Percentiles rank a stretch among this genome's conserved stretches.
Conservation (phyloP, 192 early-diverging fungal species). For the Coemansia asiatica region DNA sequence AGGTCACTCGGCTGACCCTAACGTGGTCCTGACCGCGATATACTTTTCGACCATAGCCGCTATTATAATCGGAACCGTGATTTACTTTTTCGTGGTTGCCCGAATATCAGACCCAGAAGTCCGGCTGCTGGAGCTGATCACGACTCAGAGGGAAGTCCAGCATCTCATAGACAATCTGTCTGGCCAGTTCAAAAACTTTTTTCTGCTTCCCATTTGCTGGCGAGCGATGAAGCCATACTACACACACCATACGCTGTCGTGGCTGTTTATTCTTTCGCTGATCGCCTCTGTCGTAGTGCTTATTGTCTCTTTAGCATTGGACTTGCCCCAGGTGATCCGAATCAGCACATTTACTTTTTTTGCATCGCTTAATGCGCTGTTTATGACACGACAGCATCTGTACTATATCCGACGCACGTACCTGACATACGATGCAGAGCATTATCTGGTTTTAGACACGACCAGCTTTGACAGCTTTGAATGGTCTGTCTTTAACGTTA, state of each 20-base stretch:
- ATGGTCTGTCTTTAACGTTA: constrained; percentile 61
- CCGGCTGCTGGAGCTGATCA: constrained; percentile 58
- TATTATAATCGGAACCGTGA: constrained; percentile 48
- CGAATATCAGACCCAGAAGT: constrained; percentile 56
- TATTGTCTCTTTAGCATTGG: constrained; percentile 30
- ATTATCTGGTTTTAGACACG: constrained; percentile 50
- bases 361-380: constrained; percentile 49
- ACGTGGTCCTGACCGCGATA: constrained; percentile 46
- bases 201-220: constrained; percentile 54
- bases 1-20: constrained; percentile 37
- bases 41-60: constrained; percentile 58
- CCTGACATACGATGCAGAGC: constrained; percentile 46
- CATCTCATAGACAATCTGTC: constrained; percentile 61
- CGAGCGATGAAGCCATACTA: constrained; percentile 54
- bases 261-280: constrained; percentile 47
- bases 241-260: constrained; percentile 53
- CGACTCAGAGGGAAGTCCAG: constrained; percentile 60
- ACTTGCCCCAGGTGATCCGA: constrained; percentile 37
- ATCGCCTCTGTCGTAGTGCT: constrained; percentile 29
- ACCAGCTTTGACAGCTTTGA: constrained; percentile 45
- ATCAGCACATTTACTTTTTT: constrained; percentile 47
- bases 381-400: constrained; percentile 57
- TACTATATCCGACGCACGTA: constrained; percentile 55
- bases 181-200: constrained; percentile 54
- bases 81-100: constrained; percentile 59